Evolutionary conservation across 2,329 filamentous ascomycete genomes (phyloP).

Genomic region (Trichoderma harzianum): DNA sequence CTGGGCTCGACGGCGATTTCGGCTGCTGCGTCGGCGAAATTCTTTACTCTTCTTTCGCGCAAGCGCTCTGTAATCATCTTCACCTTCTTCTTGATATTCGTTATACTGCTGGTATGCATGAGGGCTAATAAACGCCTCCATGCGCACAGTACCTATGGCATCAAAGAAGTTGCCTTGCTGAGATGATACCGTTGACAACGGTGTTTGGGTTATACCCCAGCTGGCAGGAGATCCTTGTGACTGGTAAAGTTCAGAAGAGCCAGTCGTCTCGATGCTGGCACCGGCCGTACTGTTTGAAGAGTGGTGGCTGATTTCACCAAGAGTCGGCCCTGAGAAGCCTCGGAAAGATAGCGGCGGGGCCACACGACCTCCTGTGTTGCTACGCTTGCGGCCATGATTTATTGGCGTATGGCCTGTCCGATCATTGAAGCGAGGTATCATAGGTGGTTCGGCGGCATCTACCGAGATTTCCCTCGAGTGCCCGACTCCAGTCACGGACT

Average conservation of each 20-base stretch:
- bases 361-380: slow-evolving; percentile 77
- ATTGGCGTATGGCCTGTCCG: slow-evolving; percentile 42
- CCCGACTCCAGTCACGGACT: slow-evolving; percentile 36
- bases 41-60: slow-evolving; percentile 55
- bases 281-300: slow-evolving; percentile 56
- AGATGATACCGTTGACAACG: slow-evolving; percentile 50
- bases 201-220: slow-evolving; percentile 48
- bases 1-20: slow-evolving; percentile 52
- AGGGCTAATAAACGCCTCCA: slow-evolving; percentile 91
- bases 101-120: slow-evolving; percentile 48
- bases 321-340: slow-evolving; percentile 64
- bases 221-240: slow-evolving; percentile 47
- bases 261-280: slow-evolving; percentile 55
- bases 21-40: slow-evolving; percentile 48
- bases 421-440: slow-evolving; percentile 67
- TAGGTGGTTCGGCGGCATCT: slow-evolving; percentile 67
- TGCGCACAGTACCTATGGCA: slow-evolving; percentile 83
- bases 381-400: slow-evolving; percentile 77
- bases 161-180: slow-evolving; percentile 69
- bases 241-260: slow-evolving; percentile 60
- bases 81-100: slow-evolving; percentile 49
- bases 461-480: slow-evolving; percentile 48
- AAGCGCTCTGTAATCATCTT: slow-evolving; percentile 46
- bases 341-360: slow-evolving; percentile 71
- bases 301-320: slow-evolving; percentile 42